Percentiles rank a stretch among this genome's conserved stretches.
These are phyloP conservation scores for Septoria petroselini DNA, from an alignment of 2,329 filamentous ascomycete species.

Conservation along the genomic window DNA sequence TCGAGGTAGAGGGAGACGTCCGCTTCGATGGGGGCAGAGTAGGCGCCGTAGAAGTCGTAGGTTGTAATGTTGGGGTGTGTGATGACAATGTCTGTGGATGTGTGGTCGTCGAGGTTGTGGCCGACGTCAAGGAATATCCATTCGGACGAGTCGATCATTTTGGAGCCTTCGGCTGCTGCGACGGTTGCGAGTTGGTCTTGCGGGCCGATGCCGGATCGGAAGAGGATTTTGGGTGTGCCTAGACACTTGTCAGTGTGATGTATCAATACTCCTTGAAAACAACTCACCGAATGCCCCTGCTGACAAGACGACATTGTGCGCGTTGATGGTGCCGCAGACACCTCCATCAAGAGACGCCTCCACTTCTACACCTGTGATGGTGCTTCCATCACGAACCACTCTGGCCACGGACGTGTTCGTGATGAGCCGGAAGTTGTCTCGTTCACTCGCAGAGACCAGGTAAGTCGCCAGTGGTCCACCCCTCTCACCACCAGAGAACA, in stretches of 20 bases:
- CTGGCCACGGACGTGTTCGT: slow-evolving; percentile 65
- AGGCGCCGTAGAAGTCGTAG: slow-evolving; percentile 66
- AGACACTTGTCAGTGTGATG: too few relatives aligned
- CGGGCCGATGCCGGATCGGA: slow-evolving; percentile 63
- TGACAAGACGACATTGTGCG: slow-evolving; percentile 57
- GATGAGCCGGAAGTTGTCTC: slow-evolving; percentile 65
- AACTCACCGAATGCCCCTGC: slow-evolving; percentile 53
- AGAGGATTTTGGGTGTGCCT: slow-evolving; percentile 61
- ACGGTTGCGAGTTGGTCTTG: slow-evolving; percentile 51
- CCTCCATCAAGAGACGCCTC: slow-evolving; percentile 55
- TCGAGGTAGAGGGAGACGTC: slow-evolving; percentile 45
- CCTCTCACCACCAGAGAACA: slow-evolving; percentile 64
- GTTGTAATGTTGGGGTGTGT: slow-evolving; percentile 53
- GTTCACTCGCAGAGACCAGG: slow-evolving; percentile 58
- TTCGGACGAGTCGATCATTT: slow-evolving; percentile 44
- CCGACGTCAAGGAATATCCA: slow-evolving; percentile 55
- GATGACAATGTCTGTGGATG: slow-evolving; percentile 56
- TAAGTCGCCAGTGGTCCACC: slow-evolving; percentile 70
- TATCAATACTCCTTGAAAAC: too few relatives aligned
- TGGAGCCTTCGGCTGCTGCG: slow-evolving; percentile 45
- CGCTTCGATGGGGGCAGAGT: slow-evolving; percentile 42
- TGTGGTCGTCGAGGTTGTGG: slow-evolving; percentile 52
- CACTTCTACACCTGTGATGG: slow-evolving; percentile 67
- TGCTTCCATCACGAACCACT: slow-evolving; percentile 61
- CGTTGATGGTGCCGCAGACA: slow-evolving; percentile 57